These are phyloP conservation scores for Rhododendron vialii DNA, from an alignment of 148 eudicot species.

Conservation along the genomic window DNA sequence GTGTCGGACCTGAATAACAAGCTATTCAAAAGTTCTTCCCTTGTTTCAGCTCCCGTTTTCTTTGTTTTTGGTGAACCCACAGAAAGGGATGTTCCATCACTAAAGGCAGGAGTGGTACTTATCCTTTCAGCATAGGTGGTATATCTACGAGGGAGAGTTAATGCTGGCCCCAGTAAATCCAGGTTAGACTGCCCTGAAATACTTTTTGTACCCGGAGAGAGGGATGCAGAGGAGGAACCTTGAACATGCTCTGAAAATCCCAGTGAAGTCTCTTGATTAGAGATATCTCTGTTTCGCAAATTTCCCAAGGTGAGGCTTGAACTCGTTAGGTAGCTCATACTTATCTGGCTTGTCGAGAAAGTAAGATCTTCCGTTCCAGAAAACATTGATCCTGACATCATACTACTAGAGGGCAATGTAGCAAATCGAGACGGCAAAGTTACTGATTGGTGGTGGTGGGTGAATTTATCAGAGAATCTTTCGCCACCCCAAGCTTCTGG, in stretches of 20 bases:
- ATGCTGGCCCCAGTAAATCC: slow-evolving; percentile 49
- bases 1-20: slow-evolving; percentile 54
- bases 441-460: slow-evolving; percentile 43
- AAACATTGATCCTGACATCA: slow-evolving; percentile 44
- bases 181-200: slow-evolving; percentile 35
- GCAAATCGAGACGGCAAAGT: slow-evolving; percentile 60
- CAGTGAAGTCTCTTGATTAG: slow-evolving; percentile 43
- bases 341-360: slow-evolving; percentile 41
- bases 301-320: slow-evolving; percentile 35
- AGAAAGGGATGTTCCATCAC: slow-evolving; percentile 54
- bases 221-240: slow-evolving; percentile 44
- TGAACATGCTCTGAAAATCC: slow-evolving; percentile 56
- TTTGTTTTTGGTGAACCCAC: slow-evolving; percentile 83
- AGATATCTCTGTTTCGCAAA: slow-evolving; percentile 44
- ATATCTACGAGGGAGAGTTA: slow-evolving; percentile 55
- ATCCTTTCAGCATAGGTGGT: slow-evolving; percentile 93
- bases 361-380: slow-evolving; percentile 58
- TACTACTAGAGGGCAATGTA: slow-evolving; percentile 39
- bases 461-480: slow-evolving; percentile 58
- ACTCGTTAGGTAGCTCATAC: slow-evolving; percentile 37
- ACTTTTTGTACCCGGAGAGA: slow-evolving; percentile 44
- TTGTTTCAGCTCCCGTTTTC: slow-evolving; percentile 87
- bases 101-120: slow-evolving; percentile 49
- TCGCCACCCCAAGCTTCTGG: slow-evolving; percentile 98
- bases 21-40: slow-evolving; percentile 78